Evolutionary conservation across 805 yeast genomes (phyloP), one percentile per base, ranked within the genome.

Genomic region (Barnettozyma californica): DNA sequence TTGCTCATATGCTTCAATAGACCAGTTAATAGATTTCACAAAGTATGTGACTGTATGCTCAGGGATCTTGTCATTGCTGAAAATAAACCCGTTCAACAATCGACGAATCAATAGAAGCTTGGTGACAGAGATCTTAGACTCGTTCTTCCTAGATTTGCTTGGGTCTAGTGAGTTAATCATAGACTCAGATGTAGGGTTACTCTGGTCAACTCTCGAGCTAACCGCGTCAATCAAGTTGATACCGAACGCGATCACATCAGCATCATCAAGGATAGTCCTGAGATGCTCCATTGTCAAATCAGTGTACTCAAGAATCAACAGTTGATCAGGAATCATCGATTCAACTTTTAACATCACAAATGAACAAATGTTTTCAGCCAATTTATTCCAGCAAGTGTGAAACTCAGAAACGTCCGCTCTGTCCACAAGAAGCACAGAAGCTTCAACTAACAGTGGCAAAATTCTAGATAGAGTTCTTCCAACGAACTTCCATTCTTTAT

Each of bases 381-480:
- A 66, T 0, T 56, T 45, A 13, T 57, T 53, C 53, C 72, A 65
- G 0, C 65, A 49, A 13, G 44, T 37, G 36, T 56, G 60, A 56
- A 66, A 64, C 6, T 57, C 60, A 20, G 55, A 52, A 1, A 52
- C 42, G 7, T 62, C 59, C 8, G 49, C 47, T 7, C 46, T 45
- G 29, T 54, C 50, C 3, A 63, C 56, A 8, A 68, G 41, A 26
- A 65, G 41, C 4, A 66, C 60, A 2, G 78, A 64, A 6, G 76
- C 48, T 50, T 73, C 74, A 45, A 83, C 60, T 38, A 84, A 57
- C 42, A 80, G 66, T 4, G 80, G 71, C 18, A 80, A 71, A 9
- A 79, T 71, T 44, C 90, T 75, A 56, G 88, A 83, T 37, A 81
- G 65, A 0, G 87, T 78, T 59, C 88, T 71, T 4, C 87, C 82